Evolutionary conservation across 805 yeast species (phyloP), one percentile per base, ranked within the genome.

Genomic region (Suhomyces tanzawaensis): DNA sequence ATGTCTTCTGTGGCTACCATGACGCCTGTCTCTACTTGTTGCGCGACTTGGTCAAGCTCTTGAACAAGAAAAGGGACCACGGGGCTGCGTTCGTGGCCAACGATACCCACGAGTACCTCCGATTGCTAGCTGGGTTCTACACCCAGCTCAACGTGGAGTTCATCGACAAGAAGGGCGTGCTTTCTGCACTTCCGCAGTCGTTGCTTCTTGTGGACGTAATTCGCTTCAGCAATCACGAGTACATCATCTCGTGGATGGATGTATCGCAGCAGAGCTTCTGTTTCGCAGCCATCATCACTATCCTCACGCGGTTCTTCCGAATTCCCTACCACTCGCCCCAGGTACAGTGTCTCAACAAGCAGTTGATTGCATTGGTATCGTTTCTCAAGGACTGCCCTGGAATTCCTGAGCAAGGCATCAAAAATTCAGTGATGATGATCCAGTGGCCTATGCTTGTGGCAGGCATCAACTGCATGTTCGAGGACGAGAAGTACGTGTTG

Each of bases 1-100:
- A 74, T 45, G 48, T 66, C 7, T 42, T 77, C 25, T 66, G 62
- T 29, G 83, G 83, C 0, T 72, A 67, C 46, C 74, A 75, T 33
- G 60, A 69, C 37, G 57, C 63, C 4, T 45, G 69, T 38, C 53
- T 69, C 8, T 46, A 54, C 4, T 39, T 57, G 2, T 46, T 72
- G 15, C 58, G 69, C 32, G 72, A 64, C 40, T 47, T 74, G 25
- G 62, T 71, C 26, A 72, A 69, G 42, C 45, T 62, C 3, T 46
- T 64, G 32, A 60, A 62, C 38, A 48, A 42, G 32, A 39, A 42
- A 12, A 40, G 71, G 21, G 28, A 25, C 14, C 23, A 22, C 3
- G 23, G 30, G 3, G 13, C 18, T 3, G 19, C 32, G 9, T 46
- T 40, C 12, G 40, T 34, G 7, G 46, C 46, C 5, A 39, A 44